phyloP scores from a whole-genome alignment of 176 grass and related monocot genomes.

The Oryza nivara region DNA sequence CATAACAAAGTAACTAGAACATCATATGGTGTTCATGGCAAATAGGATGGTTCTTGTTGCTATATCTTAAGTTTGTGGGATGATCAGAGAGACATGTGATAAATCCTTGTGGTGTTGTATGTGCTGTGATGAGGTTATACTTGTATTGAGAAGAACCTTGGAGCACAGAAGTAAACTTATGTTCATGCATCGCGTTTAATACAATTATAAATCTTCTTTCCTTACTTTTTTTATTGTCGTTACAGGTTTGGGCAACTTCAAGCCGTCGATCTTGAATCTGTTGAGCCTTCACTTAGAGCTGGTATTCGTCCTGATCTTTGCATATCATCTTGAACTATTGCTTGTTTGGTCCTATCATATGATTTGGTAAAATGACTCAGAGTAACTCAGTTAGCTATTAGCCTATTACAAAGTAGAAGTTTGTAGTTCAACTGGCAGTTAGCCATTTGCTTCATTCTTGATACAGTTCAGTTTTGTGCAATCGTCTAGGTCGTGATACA shows the following conservation, averaged over 20 bases:
- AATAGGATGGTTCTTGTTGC: neutral
- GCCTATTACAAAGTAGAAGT: neutral
- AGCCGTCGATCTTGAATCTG: slow-evolving; percentile 65
- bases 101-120: neutral
- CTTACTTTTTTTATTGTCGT: neutral
- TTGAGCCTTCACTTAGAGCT: slow-evolving; percentile 88
- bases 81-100: neutral
- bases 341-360: slow-evolving; percentile 2
- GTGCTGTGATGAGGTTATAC: neutral
- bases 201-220: neutral
- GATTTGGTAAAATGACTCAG: neutral
- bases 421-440: slow-evolving; percentile 7
- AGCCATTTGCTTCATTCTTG: neutral
- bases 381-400: neutral
- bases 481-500: neutral
- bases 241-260: slow-evolving; percentile 89
- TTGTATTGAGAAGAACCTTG: neutral
- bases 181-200: neutral
- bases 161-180: neutral
- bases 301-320: slow-evolving; percentile 49
- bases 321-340: slow-evolving; percentile 24
- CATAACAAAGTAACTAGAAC: no score
- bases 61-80: neutral
- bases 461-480: neutral
- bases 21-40: neutral